phyloP scores from a whole-genome alignment of 2,329 filamentous ascomycete species.

The Colletotrichum cuscutae region DNA sequence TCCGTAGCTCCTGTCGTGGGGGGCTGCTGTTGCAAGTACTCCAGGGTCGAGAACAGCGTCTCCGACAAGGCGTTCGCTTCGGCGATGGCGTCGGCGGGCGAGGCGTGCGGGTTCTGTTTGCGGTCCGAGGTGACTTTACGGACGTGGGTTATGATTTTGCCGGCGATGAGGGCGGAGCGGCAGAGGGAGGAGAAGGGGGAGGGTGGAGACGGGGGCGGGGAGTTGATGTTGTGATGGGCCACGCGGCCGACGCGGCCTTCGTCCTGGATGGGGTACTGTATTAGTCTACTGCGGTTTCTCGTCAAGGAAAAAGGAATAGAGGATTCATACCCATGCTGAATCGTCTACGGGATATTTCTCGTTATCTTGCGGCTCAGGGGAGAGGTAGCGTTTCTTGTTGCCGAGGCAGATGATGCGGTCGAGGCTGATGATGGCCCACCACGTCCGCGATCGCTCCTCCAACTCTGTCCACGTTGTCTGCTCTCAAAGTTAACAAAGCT shows the following conservation, averaged over 20 bases:
- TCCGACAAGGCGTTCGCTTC: slow-evolving; percentile 1
- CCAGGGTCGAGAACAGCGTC: neutral
- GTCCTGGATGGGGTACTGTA: slow-evolving; percentile 42
- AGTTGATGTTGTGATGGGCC: slow-evolving; percentile 44
- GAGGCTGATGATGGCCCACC: slow-evolving; percentile 60
- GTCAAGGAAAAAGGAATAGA: neutral
- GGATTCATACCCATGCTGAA: slow-evolving; percentile 48
- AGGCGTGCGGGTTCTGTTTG: slow-evolving; percentile 9
- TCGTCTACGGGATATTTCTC: slow-evolving; percentile 50
- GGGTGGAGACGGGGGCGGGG: slow-evolving; percentile 53
- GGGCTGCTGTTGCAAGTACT: neutral
- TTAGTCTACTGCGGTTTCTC: neutral
- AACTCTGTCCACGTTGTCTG: slow-evolving; percentile 57
- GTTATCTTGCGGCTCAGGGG: slow-evolving; percentile 36
- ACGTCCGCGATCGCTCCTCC: slow-evolving; percentile 57
- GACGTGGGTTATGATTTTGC: slow-evolving; percentile 46
- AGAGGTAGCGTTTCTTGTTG: slow-evolving; percentile 36
- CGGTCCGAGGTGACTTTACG: slow-evolving; percentile 34
- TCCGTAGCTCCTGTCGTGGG: neutral
- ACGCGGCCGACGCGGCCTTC: slow-evolving; percentile 45
- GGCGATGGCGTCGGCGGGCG: neutral
- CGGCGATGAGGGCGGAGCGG: slow-evolving; percentile 48
- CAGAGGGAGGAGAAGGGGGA: slow-evolving; percentile 62
- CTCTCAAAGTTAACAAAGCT: neutral
- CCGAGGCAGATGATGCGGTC: slow-evolving; percentile 42